These are phyloP conservation scores for Diplodia scrobiculata DNA, from an alignment of 2,329 filamentous ascomycete species.

Conservation along the genomic window DNA sequence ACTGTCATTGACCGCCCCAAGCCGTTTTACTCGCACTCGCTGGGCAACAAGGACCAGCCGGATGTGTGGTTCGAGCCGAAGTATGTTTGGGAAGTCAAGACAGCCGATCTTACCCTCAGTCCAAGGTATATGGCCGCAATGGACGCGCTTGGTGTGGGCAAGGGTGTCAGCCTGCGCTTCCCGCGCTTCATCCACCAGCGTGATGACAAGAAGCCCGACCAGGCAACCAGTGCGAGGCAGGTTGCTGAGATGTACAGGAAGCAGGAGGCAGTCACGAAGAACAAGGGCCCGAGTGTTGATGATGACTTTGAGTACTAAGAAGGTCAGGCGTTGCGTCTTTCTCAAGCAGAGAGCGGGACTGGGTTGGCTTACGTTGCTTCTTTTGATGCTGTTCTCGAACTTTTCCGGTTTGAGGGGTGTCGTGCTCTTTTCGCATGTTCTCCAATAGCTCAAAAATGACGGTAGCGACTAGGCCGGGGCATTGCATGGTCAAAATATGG, in stretches of 20 bases:
- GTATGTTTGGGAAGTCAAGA: slow-evolving; percentile 97
- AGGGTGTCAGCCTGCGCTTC: slow-evolving; percentile 86
- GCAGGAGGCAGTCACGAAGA: slow-evolving; percentile 88
- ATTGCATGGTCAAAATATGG: neutral
- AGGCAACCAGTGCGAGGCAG: slow-evolving; percentile 80
- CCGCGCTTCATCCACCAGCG: slow-evolving; percentile 88
- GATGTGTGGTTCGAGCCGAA: slow-evolving; percentile 98
- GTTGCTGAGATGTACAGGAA: slow-evolving; percentile 96
- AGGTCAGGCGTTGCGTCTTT: neutral
- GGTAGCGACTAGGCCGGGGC: neutral
- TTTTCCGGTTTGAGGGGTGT: neutral
- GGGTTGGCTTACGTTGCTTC: neutral
- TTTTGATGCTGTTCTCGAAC: neutral
- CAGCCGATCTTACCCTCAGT: slow-evolving; percentile 88
- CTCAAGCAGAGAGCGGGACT: neutral
- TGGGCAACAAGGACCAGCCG: slow-evolving; percentile 85
- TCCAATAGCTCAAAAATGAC: neutral
- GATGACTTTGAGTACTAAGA: slow-evolving; percentile 94
- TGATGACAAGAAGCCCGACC: slow-evolving; percentile 93
- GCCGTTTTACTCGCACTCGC: slow-evolving; percentile 88
- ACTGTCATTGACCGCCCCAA: slow-evolving; percentile 87
- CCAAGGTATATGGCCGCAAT: slow-evolving; percentile 91
- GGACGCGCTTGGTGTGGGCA: slow-evolving; percentile 70
- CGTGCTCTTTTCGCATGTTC: neutral
- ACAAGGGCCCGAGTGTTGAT: slow-evolving; percentile 82